Percentiles rank a stretch among this genome's conserved stretches.
Evolutionary conservation across 331 rosid genomes (phyloP).

Genomic region (Malus hybrid): DNA sequence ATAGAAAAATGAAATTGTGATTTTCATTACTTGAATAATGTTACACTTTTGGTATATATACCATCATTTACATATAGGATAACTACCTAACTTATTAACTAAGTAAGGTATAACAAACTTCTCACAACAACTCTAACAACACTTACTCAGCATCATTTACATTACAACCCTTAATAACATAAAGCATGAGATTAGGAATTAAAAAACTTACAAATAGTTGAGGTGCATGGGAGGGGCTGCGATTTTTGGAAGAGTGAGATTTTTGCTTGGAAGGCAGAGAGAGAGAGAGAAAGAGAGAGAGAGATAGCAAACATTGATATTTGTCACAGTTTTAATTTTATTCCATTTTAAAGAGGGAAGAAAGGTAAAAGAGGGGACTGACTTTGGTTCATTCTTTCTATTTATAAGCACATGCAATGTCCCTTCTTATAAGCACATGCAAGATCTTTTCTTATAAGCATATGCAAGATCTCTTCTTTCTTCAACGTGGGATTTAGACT

Average conservation of each 20-base stretch:
- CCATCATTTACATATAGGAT: too few relatives aligned
- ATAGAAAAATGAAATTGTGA: too few relatives aligned
- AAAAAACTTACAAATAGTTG: not conserved
- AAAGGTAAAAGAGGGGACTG: constrained; percentile 10
- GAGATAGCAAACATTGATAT: not conserved
- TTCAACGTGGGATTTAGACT: not conserved
- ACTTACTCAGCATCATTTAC: too few relatives aligned
- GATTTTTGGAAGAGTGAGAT: constrained; percentile 3
- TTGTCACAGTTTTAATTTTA: not conserved
- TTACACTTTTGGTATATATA: too few relatives aligned
- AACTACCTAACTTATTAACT: too few relatives aligned
- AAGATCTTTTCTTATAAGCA: too few relatives aligned
- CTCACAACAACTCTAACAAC: too few relatives aligned
- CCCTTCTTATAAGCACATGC: too few relatives aligned
- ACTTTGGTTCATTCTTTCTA: constrained; percentile 7
- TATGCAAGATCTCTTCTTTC: too few relatives aligned
- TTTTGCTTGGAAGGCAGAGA: not conserved
- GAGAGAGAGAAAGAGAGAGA: not conserved
- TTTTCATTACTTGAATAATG: too few relatives aligned
- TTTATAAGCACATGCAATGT: too few relatives aligned
- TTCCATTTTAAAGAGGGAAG: not conserved
- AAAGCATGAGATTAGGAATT: not conserved
- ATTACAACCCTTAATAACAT: not conserved
- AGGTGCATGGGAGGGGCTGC: not conserved
- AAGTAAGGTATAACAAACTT: too few relatives aligned